Evolutionary conservation across 2,329 filamentous ascomycete species (phyloP).

Genomic region (Corniculantispora saksenae): DNA sequence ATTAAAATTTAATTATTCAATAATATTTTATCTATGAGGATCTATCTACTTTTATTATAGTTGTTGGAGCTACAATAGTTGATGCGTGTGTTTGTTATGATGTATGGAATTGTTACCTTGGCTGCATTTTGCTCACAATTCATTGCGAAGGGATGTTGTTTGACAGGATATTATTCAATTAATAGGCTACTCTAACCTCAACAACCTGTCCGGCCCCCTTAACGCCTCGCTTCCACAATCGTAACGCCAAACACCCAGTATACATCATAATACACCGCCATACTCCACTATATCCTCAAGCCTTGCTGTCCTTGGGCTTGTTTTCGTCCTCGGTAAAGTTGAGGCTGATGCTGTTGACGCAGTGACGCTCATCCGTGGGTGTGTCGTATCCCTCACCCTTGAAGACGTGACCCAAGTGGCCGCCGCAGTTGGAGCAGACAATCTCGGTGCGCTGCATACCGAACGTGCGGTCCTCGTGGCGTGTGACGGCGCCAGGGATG

Average conservation of each 20-base stretch:
- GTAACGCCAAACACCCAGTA: not conserved
- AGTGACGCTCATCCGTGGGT: conserved; percentile 94
- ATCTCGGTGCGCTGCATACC: conserved; percentile 93
- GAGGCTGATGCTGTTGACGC: conserved; percentile 90
- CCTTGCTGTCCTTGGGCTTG: conserved; percentile 42
- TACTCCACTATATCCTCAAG: conserved; percentile 21
- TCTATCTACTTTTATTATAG: too few species aligned
- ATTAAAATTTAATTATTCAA: too few species aligned
- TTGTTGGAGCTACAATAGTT: too few species aligned
- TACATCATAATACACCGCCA: conserved; percentile 4
- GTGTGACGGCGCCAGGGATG: conserved; percentile 83
- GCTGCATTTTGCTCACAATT: too few species aligned
- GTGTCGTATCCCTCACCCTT: conserved; percentile 84
- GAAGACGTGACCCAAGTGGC: conserved; percentile 92
- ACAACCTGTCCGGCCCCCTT: not conserved
- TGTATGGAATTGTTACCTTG: too few species aligned
- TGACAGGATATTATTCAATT: not conserved
- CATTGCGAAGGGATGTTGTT: too few species aligned
- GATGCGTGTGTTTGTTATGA: too few species aligned
- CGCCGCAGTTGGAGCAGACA: conserved; percentile 90
- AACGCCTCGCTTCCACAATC: conserved; percentile 14
- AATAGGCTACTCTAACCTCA: not conserved
- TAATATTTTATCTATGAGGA: too few species aligned
- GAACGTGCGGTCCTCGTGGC: conserved; percentile 73
- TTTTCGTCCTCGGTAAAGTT: conserved; percentile 73